These are phyloP conservation scores for Phalaenopsis equestris DNA, from an alignment of 106 monocot genomes.

Conservation along the genomic window DNA sequence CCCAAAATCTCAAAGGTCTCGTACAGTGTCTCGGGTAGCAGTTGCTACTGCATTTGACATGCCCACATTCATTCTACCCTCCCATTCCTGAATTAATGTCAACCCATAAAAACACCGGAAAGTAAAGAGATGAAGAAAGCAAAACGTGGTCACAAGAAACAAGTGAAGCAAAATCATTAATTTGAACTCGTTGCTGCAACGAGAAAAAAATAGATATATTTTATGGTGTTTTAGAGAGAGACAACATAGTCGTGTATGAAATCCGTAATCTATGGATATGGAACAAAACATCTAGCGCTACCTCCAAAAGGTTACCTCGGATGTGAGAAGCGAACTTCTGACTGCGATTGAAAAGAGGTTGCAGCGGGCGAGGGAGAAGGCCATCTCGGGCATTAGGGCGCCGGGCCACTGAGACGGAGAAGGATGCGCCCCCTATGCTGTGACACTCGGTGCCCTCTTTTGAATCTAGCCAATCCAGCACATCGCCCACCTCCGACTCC, in stretches of 20 bases:
- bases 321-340: constrained; percentile 71
- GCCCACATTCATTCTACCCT: constrained; percentile 73
- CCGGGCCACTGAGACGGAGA: constrained; percentile 27
- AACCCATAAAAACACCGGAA: not conserved
- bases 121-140: not conserved
- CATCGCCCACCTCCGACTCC: constrained; percentile 80
- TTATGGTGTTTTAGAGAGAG: too few species aligned
- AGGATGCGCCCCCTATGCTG: constrained; percentile 10
- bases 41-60: constrained; percentile 91
- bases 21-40: constrained; percentile 59
- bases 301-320: constrained; percentile 70
- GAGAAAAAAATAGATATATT: too few species aligned
- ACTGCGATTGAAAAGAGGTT: constrained; percentile 74
- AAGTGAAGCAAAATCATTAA: not conserved
- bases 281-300: constrained; percentile 6
- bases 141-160: not conserved
- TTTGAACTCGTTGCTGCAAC: too few species aligned
- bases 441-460: constrained; percentile 26
- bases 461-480: constrained; percentile 76
- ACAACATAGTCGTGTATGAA: too few species aligned
- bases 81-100: constrained; percentile 65
- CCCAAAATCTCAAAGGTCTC: constrained; percentile 13
- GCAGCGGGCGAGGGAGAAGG: constrained; percentile 71
- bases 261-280: too few species aligned
- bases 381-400: constrained; percentile 92